These are phyloP conservation scores for Plasmopara viticola DNA, from an alignment of 352 stramenopile genomes.

Conservation along the genomic window DNA sequence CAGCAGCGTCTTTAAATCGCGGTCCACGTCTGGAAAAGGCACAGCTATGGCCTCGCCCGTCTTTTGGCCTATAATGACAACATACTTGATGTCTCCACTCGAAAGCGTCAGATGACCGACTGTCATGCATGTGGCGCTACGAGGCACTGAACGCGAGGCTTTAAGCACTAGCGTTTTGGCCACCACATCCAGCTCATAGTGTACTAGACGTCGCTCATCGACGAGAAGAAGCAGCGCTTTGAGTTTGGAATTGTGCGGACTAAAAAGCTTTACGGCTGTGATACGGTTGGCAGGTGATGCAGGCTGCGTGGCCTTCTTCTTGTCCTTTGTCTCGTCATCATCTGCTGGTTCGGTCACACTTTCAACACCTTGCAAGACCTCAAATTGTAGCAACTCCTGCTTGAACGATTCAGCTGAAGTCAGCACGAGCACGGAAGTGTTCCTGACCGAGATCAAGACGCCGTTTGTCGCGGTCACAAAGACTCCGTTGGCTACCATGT, in stretches of 20 bases:
- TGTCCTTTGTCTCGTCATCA: slow-evolving; percentile 16
- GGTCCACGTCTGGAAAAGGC: slow-evolving; percentile 60
- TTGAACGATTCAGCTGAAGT: slow-evolving; percentile 8
- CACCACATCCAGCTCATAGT: slow-evolving; percentile 59
- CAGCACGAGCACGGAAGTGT: slow-evolving; percentile 56
- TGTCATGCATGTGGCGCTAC: slow-evolving; percentile 68
- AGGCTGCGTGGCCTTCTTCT: slow-evolving; percentile 26
- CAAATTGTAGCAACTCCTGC: slow-evolving; percentile 32
- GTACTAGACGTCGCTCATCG: slow-evolving; percentile 62
- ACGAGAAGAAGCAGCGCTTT: slow-evolving; percentile 54
- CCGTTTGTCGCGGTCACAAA: slow-evolving; percentile 36
- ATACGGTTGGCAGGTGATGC: slow-evolving; percentile 32
- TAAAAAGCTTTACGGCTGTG: slow-evolving; percentile 36
- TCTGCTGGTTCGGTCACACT: slow-evolving; percentile 7
- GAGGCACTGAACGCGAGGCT: slow-evolving; percentile 40
- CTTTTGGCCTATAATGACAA: slow-evolving; percentile 72
- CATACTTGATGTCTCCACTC: slow-evolving; percentile 40
- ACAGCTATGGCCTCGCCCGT: slow-evolving; percentile 74
- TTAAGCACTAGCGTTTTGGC: slow-evolving; percentile 34
- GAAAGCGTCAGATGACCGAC: slow-evolving; percentile 19
- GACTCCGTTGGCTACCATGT: slow-evolving; percentile 46
- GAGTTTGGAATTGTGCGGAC: slow-evolving; percentile 8
- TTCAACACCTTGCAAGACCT: slow-evolving; percentile 32
- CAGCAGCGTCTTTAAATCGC: slow-evolving; percentile 67
- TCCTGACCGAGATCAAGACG: slow-evolving; percentile 43